A percentile compares a stretch with the other conserved stretches of the same genome.
These are phyloP conservation scores for Nicotiana tomentosiformis DNA, from an alignment of 257 asterid genomes.

Conservation along the genomic window DNA sequence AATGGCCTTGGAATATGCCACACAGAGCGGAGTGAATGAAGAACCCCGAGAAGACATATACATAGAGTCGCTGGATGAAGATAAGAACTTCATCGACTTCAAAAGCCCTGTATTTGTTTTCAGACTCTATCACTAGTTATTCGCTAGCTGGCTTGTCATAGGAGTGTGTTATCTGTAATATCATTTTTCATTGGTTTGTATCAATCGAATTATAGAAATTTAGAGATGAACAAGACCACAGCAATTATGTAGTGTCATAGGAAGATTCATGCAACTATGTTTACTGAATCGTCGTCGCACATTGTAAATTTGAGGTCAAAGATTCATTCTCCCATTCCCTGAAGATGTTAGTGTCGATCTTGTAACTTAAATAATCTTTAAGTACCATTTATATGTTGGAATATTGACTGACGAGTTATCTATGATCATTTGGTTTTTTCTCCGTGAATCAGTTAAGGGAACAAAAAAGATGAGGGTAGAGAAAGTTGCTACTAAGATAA, in stretches of 20 bases:
- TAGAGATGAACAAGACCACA: not conserved
- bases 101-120: conserved; percentile 55
- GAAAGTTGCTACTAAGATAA: no score
- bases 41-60: conserved; percentile 70
- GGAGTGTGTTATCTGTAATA: not conserved
- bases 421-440: no score
- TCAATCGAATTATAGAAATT: not conserved
- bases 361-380: no score
- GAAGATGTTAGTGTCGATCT: not conserved
- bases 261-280: not conserved
- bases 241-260: not conserved
- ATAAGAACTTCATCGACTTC: conserved; percentile 40
- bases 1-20: conserved; percentile 90
- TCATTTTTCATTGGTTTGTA: not conserved
- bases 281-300: not conserved
- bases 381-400: no score
- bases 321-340: not conserved
- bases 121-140: conserved; percentile 50
- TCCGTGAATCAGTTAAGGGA: no score
- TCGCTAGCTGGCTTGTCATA: not conserved
- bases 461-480: no score
- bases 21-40: conserved; percentile 78
- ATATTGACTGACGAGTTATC: no score
- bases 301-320: not conserved
- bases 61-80: conserved; percentile 48